Conservation (phyloP, 257 asterid species). For the Solanum acaule region DNA sequence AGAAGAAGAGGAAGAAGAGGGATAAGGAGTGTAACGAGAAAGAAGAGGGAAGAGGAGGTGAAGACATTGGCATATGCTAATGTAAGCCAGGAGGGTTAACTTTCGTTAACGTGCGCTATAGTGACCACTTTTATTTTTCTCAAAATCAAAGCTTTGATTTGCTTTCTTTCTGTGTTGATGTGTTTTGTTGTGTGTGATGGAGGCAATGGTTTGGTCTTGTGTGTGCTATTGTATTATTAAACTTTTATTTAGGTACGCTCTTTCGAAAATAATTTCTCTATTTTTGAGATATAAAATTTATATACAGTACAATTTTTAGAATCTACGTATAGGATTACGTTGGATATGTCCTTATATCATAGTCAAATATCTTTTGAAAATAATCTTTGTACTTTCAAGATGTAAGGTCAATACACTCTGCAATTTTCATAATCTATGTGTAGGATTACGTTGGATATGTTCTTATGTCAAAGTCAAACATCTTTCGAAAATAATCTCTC, state of each 20-base stretch:
- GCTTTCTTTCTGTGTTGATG: not conserved
- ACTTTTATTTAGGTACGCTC: not conserved
- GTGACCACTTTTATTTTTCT: not conserved
- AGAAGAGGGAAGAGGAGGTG: slow-evolving; percentile 35
- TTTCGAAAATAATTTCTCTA: not conserved
- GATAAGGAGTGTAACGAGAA: slow-evolving; percentile 9
- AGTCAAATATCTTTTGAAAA: no score
- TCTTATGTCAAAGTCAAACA: not conserved
- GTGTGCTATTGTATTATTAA: not conserved
- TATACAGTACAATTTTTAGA: no score
- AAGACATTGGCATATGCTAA: slow-evolving; percentile 53
- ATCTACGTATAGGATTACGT: no score
- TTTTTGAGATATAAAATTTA: no score
- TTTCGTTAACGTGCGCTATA: slow-evolving; percentile 44
- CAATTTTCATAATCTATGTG: no score
- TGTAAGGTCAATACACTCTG: no score
- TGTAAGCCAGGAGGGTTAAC: slow-evolving; percentile 25
- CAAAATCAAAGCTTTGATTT: not conserved
- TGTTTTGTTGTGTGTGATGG: not conserved
- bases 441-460: not conserved
- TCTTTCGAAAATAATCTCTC: no score
- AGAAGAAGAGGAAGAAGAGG: not conserved
- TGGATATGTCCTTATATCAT: no score
- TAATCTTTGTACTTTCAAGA: no score
- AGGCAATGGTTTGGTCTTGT: not conserved